A percentile compares a stretch with the other conserved stretches of the same genome.
These are phyloP conservation scores for Suillus alpinus DNA, from an alignment of 768 basidiomycete genomes.

Conservation along the genomic window DNA sequence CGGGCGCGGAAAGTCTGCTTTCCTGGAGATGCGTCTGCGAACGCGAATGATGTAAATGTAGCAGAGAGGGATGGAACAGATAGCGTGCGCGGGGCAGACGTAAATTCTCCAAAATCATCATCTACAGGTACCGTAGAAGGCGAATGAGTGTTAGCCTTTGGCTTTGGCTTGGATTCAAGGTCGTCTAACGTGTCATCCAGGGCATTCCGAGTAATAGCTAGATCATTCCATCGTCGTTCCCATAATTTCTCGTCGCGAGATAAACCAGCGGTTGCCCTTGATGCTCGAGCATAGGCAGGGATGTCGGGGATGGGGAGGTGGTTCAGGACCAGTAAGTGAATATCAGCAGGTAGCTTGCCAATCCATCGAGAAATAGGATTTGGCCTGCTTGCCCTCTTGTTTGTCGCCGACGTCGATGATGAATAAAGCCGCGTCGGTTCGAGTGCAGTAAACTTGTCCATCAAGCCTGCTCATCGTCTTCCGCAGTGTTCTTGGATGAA, in stretches of 20 bases:
- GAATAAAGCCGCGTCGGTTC: constrained; percentile 66
- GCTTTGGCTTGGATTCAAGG: constrained; percentile 44
- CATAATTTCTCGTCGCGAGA: constrained; percentile 75
- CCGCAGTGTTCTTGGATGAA: not conserved
- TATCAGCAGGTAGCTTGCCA: constrained; percentile 75
- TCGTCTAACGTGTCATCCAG: constrained; percentile 53
- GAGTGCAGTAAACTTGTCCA: constrained; percentile 88
- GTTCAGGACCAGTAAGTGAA: constrained; percentile 72
- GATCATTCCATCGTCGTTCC: constrained; percentile 66
- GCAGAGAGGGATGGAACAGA: constrained; percentile 10
- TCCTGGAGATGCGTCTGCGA: constrained; percentile 16
- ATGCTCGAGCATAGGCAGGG: constrained; percentile 68
- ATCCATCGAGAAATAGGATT: constrained; percentile 42
- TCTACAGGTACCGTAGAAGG: constrained; percentile 59
- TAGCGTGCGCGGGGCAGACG: constrained; percentile 37
- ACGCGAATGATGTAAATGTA: constrained; percentile 14
- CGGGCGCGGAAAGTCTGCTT: constrained; percentile 44
- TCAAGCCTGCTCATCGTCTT: constrained; percentile 25
- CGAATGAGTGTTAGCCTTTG: constrained; percentile 36
- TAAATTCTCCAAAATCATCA: constrained; percentile 85
- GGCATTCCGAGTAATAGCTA: constrained; percentile 47
- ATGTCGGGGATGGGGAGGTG: constrained; percentile 80
- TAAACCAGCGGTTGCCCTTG: constrained; percentile 59
- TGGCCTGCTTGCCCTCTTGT: constrained; percentile 1
- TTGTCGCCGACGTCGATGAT: constrained; percentile 21